A percentile compares a stretch with the other conserved stretches of the same genome.
These are phyloP conservation scores for Talaromyces marneffei DNA, from an alignment of 2,329 filamentous ascomycete genomes.

Conservation along the genomic window DNA sequence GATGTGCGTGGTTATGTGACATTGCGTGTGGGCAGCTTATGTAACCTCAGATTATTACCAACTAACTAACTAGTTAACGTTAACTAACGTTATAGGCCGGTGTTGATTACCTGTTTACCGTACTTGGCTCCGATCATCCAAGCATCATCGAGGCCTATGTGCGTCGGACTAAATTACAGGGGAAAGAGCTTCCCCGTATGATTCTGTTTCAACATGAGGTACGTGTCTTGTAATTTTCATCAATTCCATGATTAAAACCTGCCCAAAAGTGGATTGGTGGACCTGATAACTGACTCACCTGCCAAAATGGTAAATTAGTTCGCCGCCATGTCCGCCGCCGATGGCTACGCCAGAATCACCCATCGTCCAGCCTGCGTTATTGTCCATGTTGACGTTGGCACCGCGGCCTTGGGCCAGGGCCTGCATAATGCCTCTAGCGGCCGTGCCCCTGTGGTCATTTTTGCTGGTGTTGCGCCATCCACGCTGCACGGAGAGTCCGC, in stretches of 20 bases:
- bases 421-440: constrained; percentile 71
- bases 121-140: constrained; percentile 18
- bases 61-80: no score
- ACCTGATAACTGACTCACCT: not conserved
- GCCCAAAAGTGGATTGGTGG: not conserved
- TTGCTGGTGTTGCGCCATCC: constrained; percentile 68
- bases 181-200: constrained; percentile 17
- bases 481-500: constrained; percentile 68
- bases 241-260: not conserved
- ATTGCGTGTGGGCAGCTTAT: not conserved
- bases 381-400: constrained; percentile 73
- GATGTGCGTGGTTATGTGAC: not conserved
- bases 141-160: constrained; percentile 19
- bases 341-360: constrained; percentile 17
- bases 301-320: constrained; percentile 12
- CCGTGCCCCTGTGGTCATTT: constrained; percentile 65
- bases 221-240: not conserved
- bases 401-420: constrained; percentile 67
- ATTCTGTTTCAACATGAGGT: constrained; percentile 19
- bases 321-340: constrained; percentile 18
- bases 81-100: no score
- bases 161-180: constrained; percentile 14
- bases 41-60: constrained; percentile 8
- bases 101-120: constrained; percentile 17
- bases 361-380: constrained; percentile 51